These are phyloP conservation scores for Dactylella cylindrospora DNA, from an alignment of 2,329 filamentous ascomycete species.

Conservation along the genomic window DNA sequence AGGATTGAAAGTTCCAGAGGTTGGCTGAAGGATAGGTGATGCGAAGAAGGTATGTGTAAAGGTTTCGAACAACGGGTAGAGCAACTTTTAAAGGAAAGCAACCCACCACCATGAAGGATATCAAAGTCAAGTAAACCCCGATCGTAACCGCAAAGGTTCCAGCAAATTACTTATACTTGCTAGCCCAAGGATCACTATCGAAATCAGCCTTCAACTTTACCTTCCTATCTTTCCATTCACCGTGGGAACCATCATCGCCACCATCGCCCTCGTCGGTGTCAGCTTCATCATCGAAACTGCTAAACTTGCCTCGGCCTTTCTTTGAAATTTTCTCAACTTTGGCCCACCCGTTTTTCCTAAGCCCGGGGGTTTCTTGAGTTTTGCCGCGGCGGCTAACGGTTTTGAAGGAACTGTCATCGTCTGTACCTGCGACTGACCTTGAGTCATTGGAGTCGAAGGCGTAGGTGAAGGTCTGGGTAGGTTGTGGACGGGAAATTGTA, in stretches of 20 bases:
- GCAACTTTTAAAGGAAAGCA: conserved; percentile 6
- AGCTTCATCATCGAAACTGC: conserved; percentile 21
- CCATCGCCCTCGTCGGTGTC: conserved; percentile 26
- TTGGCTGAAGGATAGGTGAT: too few species aligned
- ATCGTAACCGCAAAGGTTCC: background rate
- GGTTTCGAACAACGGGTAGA: background rate
- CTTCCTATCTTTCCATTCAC: conserved; percentile 33
- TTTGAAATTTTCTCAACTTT: conserved; percentile 33
- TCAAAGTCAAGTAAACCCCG: background rate
- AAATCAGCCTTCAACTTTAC: conserved; percentile 33
- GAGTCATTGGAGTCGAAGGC: conserved; percentile 5
- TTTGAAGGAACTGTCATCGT: conserved; percentile 9
- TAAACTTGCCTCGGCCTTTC: conserved; percentile 17
- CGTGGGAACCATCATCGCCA: conserved; percentile 19
- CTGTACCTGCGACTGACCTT: background rate
- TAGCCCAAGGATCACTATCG: conserved; percentile 35
- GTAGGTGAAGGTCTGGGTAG: conserved; percentile 1
- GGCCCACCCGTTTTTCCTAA: conserved; percentile 45
- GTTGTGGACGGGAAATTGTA: conserved; percentile 1
- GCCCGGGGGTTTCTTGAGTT: background rate
- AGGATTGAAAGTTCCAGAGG: too few species aligned
- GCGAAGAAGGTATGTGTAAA: background rate
- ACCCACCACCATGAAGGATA: conserved; percentile 4
- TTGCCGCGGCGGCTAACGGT: background rate
- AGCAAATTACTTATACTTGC: conserved; percentile 3